Evolutionary conservation across 805 yeast genomes (phyloP).

Genomic region (Candida manassasensis): DNA sequence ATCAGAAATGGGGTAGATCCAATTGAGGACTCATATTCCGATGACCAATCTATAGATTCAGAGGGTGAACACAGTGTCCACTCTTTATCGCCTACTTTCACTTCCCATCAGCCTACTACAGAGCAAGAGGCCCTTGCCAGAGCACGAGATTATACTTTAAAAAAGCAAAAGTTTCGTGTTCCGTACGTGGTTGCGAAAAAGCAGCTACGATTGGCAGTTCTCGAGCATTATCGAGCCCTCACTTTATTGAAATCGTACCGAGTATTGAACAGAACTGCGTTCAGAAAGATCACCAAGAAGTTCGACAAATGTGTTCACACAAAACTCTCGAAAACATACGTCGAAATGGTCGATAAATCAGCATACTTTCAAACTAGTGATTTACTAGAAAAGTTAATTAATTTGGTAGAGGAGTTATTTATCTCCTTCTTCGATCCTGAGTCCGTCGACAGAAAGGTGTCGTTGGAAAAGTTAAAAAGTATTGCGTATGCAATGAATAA

Average conservation of each 20-base stretch:
- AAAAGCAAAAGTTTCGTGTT: conserved; percentile 33
- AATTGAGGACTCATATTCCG: conserved; percentile 2
- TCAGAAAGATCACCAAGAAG: conserved; percentile 84
- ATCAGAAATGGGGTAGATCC: conserved; percentile 30
- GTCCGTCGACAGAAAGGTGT: conserved; percentile 51
- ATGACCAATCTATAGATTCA: conserved; percentile 13
- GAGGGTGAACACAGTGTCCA: conserved; percentile 7
- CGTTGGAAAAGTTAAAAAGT: conserved; percentile 60
- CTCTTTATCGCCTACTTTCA: background rate
- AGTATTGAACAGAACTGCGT: conserved; percentile 77
- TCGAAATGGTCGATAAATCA: conserved; percentile 49
- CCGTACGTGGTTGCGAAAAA: conserved; percentile 63
- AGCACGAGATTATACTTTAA: conserved; percentile 46
- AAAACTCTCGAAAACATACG: conserved; percentile 41
- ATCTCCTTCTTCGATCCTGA: conserved; percentile 59
- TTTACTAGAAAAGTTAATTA: conserved; percentile 57
- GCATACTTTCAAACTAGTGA: conserved; percentile 62
- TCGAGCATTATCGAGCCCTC: conserved; percentile 70
- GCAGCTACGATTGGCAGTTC: conserved; percentile 62
- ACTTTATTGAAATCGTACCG: conserved; percentile 68
- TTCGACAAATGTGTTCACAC: conserved; percentile 70
- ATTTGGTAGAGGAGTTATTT: conserved; percentile 63
- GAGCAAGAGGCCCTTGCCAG: conserved; percentile 21
- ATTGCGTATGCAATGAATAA: conserved; percentile 36
- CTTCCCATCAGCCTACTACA: conserved; percentile 7